phyloP scores from a whole-genome alignment of 73 alveolate species.

The Paramecium octaurelia region DNA sequence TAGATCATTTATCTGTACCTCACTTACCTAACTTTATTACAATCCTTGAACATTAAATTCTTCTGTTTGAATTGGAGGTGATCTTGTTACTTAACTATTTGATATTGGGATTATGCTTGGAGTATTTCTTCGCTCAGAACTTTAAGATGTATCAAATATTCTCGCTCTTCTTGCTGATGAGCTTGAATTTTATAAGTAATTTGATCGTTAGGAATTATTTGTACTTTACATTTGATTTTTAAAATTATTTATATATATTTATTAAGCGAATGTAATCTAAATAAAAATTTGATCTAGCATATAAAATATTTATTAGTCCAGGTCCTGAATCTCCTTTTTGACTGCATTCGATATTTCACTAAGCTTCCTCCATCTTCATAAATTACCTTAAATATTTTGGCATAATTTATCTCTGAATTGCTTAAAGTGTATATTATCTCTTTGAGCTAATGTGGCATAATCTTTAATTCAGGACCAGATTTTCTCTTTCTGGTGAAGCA shows the following conservation, averaged over 20 bases:
- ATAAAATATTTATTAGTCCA: no score
- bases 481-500: no score
- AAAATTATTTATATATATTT: background rate
- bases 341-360: no score
- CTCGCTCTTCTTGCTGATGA: background rate
- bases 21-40: background rate
- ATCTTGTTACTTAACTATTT: background rate
- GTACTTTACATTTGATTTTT: background rate
- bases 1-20: background rate
- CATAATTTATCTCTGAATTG: no score
- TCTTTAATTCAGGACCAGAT: no score
- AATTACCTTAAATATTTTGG: no score
- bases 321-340: no score
- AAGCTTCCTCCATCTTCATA: no score
- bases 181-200: background rate
- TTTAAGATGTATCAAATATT: background rate
- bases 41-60: background rate
- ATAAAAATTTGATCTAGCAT: no score
- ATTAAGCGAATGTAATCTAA: no score
- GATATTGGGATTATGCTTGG: background rate
- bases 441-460: no score
- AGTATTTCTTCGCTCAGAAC: background rate
- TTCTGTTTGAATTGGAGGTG: background rate
- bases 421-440: no score
- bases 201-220: constrained; percentile 6